Percentiles rank a stretch among this genome's conserved stretches.
These are phyloP conservation scores for Coemansia sp. DNA, from an alignment of 192 early-diverging fungal species.

Conservation along the genomic window DNA sequence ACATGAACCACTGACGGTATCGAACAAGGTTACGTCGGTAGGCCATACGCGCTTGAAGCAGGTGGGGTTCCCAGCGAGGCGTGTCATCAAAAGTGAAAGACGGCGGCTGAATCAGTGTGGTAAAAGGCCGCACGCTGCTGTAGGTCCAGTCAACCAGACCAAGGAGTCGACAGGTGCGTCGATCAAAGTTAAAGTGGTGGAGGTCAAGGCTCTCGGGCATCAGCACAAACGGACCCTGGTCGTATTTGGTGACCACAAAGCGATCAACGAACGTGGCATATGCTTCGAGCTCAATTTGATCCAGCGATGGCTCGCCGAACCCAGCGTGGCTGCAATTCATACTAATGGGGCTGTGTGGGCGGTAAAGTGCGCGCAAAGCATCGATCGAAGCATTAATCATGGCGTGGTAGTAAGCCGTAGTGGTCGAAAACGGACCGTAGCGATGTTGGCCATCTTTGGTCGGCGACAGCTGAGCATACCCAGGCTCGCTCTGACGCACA, in stretches of 20 bases:
- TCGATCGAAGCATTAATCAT: constrained; percentile 24
- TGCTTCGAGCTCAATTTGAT: constrained; percentile 18
- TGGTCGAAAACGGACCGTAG: constrained; percentile 21
- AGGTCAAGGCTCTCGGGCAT: constrained; percentile 37
- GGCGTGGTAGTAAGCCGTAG: constrained; percentile 11
- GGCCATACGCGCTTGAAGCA: constrained; percentile 11
- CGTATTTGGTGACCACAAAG: not conserved
- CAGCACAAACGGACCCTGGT: constrained; percentile 25
- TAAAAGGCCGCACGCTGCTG: constrained; percentile 16
- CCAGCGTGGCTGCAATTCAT: too few species aligned
- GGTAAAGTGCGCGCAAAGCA: constrained; percentile 10
- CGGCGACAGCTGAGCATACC: constrained; percentile 6
- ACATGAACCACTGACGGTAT: constrained; percentile 38
- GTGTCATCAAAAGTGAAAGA: constrained; percentile 43
- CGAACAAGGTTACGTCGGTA: constrained; percentile 39
- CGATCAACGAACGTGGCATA: constrained; percentile 1
- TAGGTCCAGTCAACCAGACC: constrained; percentile 42
- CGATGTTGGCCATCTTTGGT: not conserved
- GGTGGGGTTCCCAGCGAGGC: constrained; percentile 37
- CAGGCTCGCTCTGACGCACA: constrained; percentile 21
- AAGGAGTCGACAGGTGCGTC: constrained; percentile 2
- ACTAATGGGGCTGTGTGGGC: too few species aligned
- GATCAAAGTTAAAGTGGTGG: constrained; percentile 24
- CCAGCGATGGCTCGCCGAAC: constrained; percentile 9
- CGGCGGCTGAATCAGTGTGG: constrained; percentile 32